Conservation (phyloP, 176 grass and related monocot species). For the Alloteropsis semialata region DNA sequence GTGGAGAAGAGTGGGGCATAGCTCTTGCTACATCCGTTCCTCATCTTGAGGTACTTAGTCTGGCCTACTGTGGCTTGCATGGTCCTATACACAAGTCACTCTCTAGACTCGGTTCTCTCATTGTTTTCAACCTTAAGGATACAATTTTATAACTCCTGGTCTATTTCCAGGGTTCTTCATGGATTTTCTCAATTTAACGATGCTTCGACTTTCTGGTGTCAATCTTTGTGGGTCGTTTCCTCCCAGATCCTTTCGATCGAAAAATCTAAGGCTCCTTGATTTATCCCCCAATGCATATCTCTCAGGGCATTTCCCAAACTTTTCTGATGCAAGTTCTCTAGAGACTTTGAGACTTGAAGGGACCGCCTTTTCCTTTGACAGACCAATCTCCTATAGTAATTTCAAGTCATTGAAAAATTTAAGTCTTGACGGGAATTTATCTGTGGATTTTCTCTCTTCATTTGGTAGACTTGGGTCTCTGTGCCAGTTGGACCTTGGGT, state of each 20-base stretch:
- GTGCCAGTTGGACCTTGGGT: neutral
- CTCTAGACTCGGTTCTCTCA: neutral
- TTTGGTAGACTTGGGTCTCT: neutral
- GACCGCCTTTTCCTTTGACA: neutral
- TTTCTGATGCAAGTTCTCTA: neutral
- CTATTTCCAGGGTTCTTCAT: conserved; percentile 14
- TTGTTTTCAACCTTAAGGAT: neutral
- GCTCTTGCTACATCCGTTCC: neutral
- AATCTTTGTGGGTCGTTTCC: neutral
- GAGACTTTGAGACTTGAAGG: neutral
- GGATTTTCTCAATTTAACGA: neutral
- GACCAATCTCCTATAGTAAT: too few species aligned
- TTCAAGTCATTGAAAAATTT: too few species aligned
- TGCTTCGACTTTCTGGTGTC: conserved; percentile 3
- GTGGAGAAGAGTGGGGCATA: neutral
- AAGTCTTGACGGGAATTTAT: neutral
- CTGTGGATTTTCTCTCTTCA: neutral
- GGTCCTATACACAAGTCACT: neutral
- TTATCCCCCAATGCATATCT: neutral
- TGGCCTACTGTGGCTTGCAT: neutral
- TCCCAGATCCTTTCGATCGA: neutral
- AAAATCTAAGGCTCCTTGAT: conserved; percentile 28
- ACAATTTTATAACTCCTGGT: neutral
- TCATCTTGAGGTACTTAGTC: neutral
- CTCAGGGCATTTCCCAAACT: neutral